These are phyloP conservation scores for Rhododendron mucronatum DNA, from an alignment of 148 eudicot species.

Conservation along the genomic window DNA sequence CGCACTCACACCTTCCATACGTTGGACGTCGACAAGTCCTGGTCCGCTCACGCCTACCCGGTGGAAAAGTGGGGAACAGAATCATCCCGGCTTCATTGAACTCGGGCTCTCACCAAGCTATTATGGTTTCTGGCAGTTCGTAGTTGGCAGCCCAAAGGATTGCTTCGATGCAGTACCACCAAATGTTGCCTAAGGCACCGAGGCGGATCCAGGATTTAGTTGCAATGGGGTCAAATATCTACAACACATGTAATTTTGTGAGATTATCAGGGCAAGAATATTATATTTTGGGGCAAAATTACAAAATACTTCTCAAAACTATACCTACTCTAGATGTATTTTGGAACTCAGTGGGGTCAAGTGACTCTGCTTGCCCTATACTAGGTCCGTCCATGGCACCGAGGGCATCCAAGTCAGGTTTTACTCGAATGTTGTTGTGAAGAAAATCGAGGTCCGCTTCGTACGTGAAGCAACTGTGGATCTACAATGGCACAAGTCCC, in stretches of 20 bases:
- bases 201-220: not conserved
- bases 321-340: too few relatives aligned
- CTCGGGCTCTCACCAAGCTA: constrained; percentile 10
- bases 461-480: constrained; percentile 14
- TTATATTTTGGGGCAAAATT: too few relatives aligned
- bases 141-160: constrained; percentile 17
- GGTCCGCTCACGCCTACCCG: too few relatives aligned
- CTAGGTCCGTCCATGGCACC: not conserved
- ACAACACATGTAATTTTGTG: too few relatives aligned
- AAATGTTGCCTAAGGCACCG: constrained; percentile 16
- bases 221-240: too few relatives aligned
- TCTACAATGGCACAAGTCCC: not conserved
- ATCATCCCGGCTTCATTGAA: constrained; percentile 14
- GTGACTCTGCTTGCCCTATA: too few relatives aligned
- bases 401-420: constrained; percentile 14
- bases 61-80: too few relatives aligned
- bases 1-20: too few relatives aligned
- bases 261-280: too few relatives aligned
- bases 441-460: constrained; percentile 1
- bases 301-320: too few relatives aligned
- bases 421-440: constrained; percentile 16
- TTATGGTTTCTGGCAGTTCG: constrained; percentile 7
- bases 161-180: constrained; percentile 22
- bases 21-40: too few relatives aligned
- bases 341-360: too few relatives aligned